Evolutionary conservation across 805 yeast species (phyloP), one percentile per base, ranked within the genome.

Genomic region (Metschnikowia kunwiensis): DNA sequence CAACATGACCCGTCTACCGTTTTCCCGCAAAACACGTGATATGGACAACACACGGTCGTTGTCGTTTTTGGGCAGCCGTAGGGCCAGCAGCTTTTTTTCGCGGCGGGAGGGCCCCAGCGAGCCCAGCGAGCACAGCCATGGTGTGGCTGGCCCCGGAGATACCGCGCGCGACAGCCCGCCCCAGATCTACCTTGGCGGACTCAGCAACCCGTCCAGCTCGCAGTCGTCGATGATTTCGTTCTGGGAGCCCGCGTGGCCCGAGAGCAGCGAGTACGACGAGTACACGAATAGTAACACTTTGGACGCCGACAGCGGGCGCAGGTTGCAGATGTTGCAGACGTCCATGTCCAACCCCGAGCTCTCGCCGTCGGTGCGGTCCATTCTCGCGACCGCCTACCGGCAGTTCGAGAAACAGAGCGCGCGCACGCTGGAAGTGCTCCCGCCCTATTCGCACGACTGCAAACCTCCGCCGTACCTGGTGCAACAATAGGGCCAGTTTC

Each of bases 281-380:
- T 18, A 14, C 14, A 19, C 15, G 5, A 25, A 28, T 11, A 23
- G 24, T 13, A 42, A 45, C 17, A 42, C 43, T 5, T 24, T 43
- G 21, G 47, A 45, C 24, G 43, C 35, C 7, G 47, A 45, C 9
- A 38, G 42, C 21, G 45, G 44, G 7, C 37, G 40, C 5, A 39
- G 49, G 26, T 43, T 45, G 18, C 41, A 36, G 25, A 42, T 42
- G n/a, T 27, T 46, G 14, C 48, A 44, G 21, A 32, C 27, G 10
- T 42, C 46, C 8, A 42, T 46, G 25, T 27, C 28, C 16, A 44
- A 44, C 27, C 44, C 46, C 4, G 40, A 39, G 16, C 27, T 46
- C 12, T 39, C 44, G 10, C 39, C 38, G 8, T 24, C 37, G 18
- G 47, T 44, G 18, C 38, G 50, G 12, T 27, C 28, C 16, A 34